A percentile compares a stretch with the other conserved stretches of the same genome.
Evolutionary conservation across 768 basidiomycete genomes (phyloP).

Genomic region (Mycena galericulata): DNA sequence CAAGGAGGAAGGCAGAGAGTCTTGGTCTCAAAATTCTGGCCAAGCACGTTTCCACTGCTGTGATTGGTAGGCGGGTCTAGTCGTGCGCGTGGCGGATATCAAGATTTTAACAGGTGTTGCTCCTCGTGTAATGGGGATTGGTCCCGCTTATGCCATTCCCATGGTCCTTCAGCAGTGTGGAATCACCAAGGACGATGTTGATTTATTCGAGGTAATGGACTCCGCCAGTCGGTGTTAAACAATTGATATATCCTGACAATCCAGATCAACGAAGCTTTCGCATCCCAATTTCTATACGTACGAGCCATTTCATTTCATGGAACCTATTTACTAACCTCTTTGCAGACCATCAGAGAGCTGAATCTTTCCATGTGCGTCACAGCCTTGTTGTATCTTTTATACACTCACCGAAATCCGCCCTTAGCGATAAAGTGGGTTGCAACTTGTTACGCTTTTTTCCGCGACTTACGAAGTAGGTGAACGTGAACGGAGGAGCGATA

Average conservation of each 20-base stretch:
- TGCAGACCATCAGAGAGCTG: conserved; percentile 78
- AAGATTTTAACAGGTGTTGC: conserved; percentile 61
- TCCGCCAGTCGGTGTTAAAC: background rate
- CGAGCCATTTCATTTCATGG: too few relatives aligned
- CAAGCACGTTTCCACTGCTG: conserved; percentile 80
- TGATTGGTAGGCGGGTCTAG: conserved; percentile 60
- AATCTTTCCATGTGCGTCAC: conserved; percentile 59
- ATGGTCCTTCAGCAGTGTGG: conserved; percentile 77
- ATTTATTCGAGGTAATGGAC: conserved; percentile 78
- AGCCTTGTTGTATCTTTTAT: background rate
- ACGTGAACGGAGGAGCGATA: conserved; percentile 93
- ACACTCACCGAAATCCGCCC: conserved; percentile 10
- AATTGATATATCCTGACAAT: conserved; percentile 4
- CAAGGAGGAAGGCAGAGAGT: conserved; percentile 79
- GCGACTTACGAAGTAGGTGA: conserved; percentile 64
- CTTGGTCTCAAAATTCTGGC: conserved; percentile 80
- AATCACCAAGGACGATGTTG: conserved; percentile 75
- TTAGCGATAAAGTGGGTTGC: conserved; percentile 52
- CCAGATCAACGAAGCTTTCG: conserved; percentile 94
- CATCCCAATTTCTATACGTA: conserved; percentile 88
- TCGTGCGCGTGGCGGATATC: background rate
- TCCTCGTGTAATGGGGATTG: conserved; percentile 91
- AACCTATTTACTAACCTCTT: too few relatives aligned
- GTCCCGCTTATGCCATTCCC: conserved; percentile 87
- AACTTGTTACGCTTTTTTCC: background rate